Conservation (phyloP, 495 filamentous ascomycete species). For the Lichenothelia convexa region DNA sequence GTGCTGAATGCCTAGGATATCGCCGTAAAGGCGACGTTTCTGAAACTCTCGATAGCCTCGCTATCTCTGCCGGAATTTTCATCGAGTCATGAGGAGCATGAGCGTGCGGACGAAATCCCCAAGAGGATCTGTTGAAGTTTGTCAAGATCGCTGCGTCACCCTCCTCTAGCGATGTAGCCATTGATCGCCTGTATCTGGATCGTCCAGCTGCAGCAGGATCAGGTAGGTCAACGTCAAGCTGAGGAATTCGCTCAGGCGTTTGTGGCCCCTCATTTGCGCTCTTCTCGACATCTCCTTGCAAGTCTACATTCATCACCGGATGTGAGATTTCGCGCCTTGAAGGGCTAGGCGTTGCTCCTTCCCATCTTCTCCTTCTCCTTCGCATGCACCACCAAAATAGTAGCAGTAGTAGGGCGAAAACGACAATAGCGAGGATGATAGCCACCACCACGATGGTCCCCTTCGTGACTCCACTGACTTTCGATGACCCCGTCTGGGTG, state of each 20-base stretch:
- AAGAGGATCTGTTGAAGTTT: conserved; percentile 13
- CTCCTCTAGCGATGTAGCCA: conserved; percentile 12
- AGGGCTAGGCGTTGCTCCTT: conserved; percentile 8
- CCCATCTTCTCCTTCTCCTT: conserved; percentile 5
- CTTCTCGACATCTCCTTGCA: conserved; percentile 15
- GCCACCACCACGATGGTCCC: conserved; percentile 6
- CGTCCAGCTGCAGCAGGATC: conserved; percentile 3
- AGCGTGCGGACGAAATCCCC: conserved; percentile 10
- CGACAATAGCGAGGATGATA: neutral
- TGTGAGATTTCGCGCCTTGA: conserved; percentile 14
- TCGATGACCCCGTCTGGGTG: neutral
- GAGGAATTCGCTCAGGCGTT: conserved; percentile 13
- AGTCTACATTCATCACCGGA: conserved; percentile 8
- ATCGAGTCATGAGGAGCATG: conserved; percentile 19
- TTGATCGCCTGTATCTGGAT: conserved; percentile 6
- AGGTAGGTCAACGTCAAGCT: conserved; percentile 11
- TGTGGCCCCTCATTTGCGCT: conserved; percentile 1
- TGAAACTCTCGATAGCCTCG: conserved; percentile 11
- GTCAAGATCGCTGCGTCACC: conserved; percentile 13
- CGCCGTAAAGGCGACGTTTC: conserved; percentile 11
- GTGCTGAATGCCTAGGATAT: neutral
- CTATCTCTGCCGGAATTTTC: conserved; percentile 18
- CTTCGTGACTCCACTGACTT: neutral
- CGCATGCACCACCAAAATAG: conserved; percentile 9
- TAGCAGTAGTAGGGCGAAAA: conserved; percentile 5